Percentiles rank a stretch among this genome's conserved stretches.
These are phyloP conservation scores for Coccomyxa sp. DNA, from an alignment of 139 green algal species.

Conservation along the genomic window DNA sequence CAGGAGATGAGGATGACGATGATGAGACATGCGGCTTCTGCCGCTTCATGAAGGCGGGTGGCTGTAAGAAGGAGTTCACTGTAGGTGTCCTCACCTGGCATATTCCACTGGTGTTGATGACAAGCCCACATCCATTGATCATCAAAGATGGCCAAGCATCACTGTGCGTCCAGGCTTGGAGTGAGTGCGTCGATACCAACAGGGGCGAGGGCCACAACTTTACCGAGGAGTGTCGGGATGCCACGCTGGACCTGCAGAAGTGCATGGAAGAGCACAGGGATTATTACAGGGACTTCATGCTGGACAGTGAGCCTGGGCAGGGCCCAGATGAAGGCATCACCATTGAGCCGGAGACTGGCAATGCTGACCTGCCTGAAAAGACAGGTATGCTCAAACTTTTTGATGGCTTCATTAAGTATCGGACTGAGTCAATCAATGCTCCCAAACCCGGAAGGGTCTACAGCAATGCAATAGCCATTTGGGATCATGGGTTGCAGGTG, in stretches of 20 bases:
- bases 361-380: too few species aligned
- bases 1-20: constrained; percentile 61
- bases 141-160: not conserved
- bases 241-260: constrained; percentile 20
- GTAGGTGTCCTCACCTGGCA: constrained; percentile 18
- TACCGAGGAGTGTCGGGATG: constrained; percentile 51
- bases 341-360: not conserved
- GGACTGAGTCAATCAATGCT: too few species aligned
- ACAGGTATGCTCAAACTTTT: too few species aligned
- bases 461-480: too few species aligned
- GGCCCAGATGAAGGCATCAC: not conserved
- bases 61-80: constrained; percentile 56
- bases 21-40: constrained; percentile 80
- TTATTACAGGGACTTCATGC: constrained; percentile 43
- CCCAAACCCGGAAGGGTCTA: too few species aligned
- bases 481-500: too few species aligned
- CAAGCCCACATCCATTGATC: not conserved
- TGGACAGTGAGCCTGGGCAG: not conserved
- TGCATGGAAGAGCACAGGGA: constrained; percentile 66
- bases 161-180: constrained; percentile 36
- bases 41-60: constrained; percentile 82
- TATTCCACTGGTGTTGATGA: not conserved
- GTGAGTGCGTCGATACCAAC: constrained; percentile 62
- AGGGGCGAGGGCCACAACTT: constrained; percentile 46
- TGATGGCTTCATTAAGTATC: too few species aligned